Evolutionary conservation across 2,329 filamentous ascomycete genomes (phyloP).

Genomic region (Sporothrix phasma): DNA sequence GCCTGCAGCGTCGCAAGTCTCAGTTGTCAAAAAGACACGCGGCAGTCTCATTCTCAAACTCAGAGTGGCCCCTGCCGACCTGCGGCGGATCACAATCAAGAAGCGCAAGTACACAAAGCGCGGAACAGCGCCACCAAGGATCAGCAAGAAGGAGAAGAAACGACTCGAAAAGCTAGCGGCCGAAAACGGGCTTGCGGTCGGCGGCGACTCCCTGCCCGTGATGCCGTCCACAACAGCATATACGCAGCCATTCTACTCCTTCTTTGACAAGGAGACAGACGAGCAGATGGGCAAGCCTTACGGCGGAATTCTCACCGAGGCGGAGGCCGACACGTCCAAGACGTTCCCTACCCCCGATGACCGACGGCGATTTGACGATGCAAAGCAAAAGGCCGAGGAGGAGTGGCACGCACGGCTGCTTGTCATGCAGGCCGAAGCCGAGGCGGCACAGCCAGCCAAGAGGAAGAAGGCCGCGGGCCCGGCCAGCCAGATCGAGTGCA

Average conservation of each 20-base stretch:
- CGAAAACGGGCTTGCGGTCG: neutral
- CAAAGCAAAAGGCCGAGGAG: slow-evolving; percentile 82
- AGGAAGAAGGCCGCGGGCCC: slow-evolving; percentile 70
- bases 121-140: slow-evolving; percentile 33
- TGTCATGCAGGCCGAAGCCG: slow-evolving; percentile 55
- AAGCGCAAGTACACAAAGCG: slow-evolving; percentile 43
- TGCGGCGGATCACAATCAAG: slow-evolving; percentile 50
- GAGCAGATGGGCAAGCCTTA: slow-evolving; percentile 90
- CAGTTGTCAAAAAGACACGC: slow-evolving; percentile 34
- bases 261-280: slow-evolving; percentile 80
- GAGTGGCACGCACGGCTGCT: slow-evolving; percentile 67
- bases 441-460: slow-evolving; percentile 49
- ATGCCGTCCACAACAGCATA: slow-evolving; percentile 33
- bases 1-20: slow-evolving; percentile 29
- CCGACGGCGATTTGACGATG: slow-evolving; percentile 77
- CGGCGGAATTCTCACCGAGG: slow-evolving; percentile 81
- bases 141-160: slow-evolving; percentile 22
- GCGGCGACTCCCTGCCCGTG: neutral
- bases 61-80: slow-evolving; percentile 44
- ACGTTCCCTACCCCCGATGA: slow-evolving; percentile 75
- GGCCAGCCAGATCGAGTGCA: slow-evolving; percentile 94
- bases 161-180: slow-evolving; percentile 6
- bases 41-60: slow-evolving; percentile 47
- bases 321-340: slow-evolving; percentile 81
- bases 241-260: slow-evolving; percentile 74